Evolutionary conservation across 495 filamentous ascomycete genomes (phyloP).

Genomic region (Trichoderma virens): DNA sequence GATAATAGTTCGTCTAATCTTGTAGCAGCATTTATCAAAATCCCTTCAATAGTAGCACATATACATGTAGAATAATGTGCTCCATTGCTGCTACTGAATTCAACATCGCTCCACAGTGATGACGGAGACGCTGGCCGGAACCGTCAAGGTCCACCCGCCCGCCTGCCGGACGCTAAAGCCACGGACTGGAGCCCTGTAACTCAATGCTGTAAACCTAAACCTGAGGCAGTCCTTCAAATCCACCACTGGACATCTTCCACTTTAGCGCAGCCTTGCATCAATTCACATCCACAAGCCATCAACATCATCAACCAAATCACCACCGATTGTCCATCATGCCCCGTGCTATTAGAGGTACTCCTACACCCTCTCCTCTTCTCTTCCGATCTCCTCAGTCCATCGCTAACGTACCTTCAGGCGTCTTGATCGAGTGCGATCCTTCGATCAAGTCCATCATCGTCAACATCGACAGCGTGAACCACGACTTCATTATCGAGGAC

Average conservation of each 20-base stretch:
- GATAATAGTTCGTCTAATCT: too few species aligned
- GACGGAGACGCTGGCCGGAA: background rate
- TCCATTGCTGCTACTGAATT: too few species aligned
- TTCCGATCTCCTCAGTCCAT: background rate
- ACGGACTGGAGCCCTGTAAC: background rate
- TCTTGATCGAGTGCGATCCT: slow-evolving; percentile 67
- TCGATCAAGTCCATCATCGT: slow-evolving; percentile 53
- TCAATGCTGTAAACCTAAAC: background rate
- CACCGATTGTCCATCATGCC: slow-evolving; percentile 4
- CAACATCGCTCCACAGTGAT: too few species aligned
- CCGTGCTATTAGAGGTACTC: slow-evolving; percentile 14
- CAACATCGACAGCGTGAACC: slow-evolving; percentile 47
- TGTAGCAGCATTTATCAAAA: too few species aligned
- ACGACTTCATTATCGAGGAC: slow-evolving; percentile 57
- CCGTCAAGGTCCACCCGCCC: background rate
- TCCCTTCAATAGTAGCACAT: too few species aligned
- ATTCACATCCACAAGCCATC: background rate
- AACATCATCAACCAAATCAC: slow-evolving; percentile 11
- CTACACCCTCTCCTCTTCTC: background rate
- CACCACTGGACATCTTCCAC: background rate
- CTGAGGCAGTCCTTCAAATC: background rate
- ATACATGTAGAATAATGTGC: too few species aligned
- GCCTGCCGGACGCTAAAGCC: background rate
- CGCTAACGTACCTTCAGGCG: slow-evolving; percentile 36
- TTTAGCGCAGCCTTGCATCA: background rate